phyloP scores from a whole-genome alignment of 2,329 filamentous ascomycete species.

The Phoma sp. region DNA sequence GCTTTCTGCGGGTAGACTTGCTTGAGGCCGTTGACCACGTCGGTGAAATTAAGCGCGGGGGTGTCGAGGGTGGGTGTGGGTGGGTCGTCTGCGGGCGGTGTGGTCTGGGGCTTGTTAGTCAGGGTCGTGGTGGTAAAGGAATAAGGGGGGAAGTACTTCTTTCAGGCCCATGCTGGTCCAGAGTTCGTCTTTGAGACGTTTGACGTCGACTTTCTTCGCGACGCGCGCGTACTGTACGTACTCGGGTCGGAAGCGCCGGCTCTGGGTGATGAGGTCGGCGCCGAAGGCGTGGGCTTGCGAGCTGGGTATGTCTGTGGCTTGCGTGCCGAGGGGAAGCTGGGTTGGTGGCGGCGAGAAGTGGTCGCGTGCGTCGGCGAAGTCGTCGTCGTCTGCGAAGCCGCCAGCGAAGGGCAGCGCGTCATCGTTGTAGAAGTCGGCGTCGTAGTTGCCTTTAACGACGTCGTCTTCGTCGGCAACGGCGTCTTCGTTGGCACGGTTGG shows the following conservation, averaged over 20 bases:
- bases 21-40: conserved; percentile 88
- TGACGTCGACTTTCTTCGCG: conserved; percentile 71
- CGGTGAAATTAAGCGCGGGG: conserved; percentile 77
- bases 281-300: conserved; percentile 64
- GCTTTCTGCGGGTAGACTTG: conserved; percentile 82
- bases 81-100: conserved; percentile 33
- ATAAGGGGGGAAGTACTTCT: conserved; percentile 35
- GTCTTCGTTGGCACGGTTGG: conserved; percentile 56
- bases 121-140: not conserved
- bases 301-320: conserved; percentile 58
- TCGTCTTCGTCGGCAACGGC: conserved; percentile 59
- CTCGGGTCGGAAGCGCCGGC: conserved; percentile 65
- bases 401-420: conserved; percentile 74
- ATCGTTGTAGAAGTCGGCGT: conserved; percentile 97
- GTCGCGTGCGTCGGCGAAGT: conserved; percentile 80
- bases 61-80: conserved; percentile 55
- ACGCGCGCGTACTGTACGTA: conserved; percentile 71
- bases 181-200: conserved; percentile 69
- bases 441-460: conserved; percentile 77
- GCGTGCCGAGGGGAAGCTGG: conserved; percentile 49
- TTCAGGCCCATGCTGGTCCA: conserved; percentile 67
- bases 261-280: conserved; percentile 67
- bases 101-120: conserved; percentile 22
- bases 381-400: conserved; percentile 66
- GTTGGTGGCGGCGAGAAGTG: conserved; percentile 74